These are phyloP conservation scores for Fusarium longipes DNA, from an alignment of 2,329 filamentous ascomycete genomes.

Conservation along the genomic window DNA sequence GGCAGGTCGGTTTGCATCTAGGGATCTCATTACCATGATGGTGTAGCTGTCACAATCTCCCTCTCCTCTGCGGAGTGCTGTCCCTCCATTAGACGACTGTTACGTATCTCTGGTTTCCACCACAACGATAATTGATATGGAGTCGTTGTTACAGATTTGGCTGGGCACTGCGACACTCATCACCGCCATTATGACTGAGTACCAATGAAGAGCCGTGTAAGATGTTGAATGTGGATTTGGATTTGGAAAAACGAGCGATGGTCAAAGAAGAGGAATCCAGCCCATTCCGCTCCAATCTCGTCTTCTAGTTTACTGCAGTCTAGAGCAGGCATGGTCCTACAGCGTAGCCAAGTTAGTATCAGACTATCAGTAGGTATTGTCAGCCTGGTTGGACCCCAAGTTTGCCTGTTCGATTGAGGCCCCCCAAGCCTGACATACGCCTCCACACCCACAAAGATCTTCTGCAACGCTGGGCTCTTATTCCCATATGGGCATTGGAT, in stretches of 20 bases:
- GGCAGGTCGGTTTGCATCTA: constrained; percentile 37
- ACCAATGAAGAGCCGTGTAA: constrained; percentile 19
- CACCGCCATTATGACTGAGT: constrained; percentile 38
- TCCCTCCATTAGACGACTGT: constrained; percentile 32
- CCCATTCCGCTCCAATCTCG: constrained; percentile 16
- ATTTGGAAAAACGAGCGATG: constrained; percentile 22
- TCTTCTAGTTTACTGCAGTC: constrained; percentile 6
- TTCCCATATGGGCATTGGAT: constrained; percentile 32
- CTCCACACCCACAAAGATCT: constrained; percentile 45
- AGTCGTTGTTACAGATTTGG: constrained; percentile 40
- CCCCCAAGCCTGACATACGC: constrained; percentile 46
- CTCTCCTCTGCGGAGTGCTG: constrained; percentile 18
- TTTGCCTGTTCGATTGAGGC: constrained; percentile 43
- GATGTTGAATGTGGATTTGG: constrained; percentile 7
- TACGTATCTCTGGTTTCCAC: constrained; percentile 40
- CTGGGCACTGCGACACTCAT: constrained; percentile 29
- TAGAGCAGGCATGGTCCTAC: neutral
- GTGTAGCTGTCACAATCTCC: constrained; percentile 34
- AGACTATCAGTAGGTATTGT: constrained; percentile 9
- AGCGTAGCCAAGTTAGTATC: neutral
- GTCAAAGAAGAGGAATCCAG: constrained; percentile 14
- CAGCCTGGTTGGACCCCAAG: constrained; percentile 35
- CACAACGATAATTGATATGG: constrained; percentile 32
- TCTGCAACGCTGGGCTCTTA: constrained; percentile 25
- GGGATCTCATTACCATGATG: constrained; percentile 31